These are phyloP conservation scores for Ascoidea tarda DNA, from an alignment of 805 yeast species.

Conservation along the genomic window DNA sequence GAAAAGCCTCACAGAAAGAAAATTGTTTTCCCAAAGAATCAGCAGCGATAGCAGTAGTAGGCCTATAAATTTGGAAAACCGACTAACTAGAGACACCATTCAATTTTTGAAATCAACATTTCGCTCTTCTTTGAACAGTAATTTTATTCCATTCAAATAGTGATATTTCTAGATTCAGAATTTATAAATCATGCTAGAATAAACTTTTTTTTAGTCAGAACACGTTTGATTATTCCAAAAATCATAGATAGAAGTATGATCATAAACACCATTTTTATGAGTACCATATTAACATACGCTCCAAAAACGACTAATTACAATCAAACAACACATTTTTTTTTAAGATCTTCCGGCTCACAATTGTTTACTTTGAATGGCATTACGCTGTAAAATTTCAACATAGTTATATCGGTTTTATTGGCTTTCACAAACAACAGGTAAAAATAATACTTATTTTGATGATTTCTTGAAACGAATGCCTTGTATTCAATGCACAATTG, in stretches of 20 bases:
- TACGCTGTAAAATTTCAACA: conserved; percentile 19
- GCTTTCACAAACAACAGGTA: conserved; percentile 2
- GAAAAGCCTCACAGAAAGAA: conserved; percentile 3
- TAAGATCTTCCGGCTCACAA: conserved; percentile 20
- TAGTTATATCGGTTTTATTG: conserved; percentile 9
- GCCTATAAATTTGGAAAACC: neutral
- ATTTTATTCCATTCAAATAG: conserved; percentile 1
- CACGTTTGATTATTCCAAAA: neutral
- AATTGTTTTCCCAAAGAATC: conserved; percentile 4
- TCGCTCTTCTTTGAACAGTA: conserved; percentile 1
- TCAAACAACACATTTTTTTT: conserved; percentile 12
- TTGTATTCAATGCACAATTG: conserved; percentile 14
- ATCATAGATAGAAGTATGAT: conserved; percentile 8
- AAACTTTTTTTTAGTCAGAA: too few species aligned
- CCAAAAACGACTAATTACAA: conserved; percentile 3
- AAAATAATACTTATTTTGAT: conserved; percentile 14
- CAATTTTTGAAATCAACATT: neutral
- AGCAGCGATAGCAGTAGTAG: neutral
- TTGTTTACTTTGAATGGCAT: conserved; percentile 14
- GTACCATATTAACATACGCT: neutral
- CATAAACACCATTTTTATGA: conserved; percentile 5
- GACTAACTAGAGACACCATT: neutral
- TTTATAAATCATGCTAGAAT: neutral
- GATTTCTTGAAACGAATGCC: conserved; percentile 15
- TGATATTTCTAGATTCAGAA: neutral